These are phyloP conservation scores for Cryptococcus maquisensis DNA, from an alignment of 1,284 basidiomycete species.

Conservation along the genomic window DNA sequence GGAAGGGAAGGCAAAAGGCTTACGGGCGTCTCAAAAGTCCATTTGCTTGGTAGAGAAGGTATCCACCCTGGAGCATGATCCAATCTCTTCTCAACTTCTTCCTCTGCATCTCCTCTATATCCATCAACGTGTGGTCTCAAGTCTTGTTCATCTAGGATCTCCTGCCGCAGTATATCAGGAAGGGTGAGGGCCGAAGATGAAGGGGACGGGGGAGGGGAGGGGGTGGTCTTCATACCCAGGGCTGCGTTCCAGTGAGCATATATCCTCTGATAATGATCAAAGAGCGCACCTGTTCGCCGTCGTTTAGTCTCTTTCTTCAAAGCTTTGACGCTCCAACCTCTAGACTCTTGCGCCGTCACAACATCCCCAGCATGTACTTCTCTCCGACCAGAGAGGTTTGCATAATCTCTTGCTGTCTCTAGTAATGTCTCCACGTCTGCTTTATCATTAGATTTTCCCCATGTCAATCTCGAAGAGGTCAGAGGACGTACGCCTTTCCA, in stretches of 20 bases:
- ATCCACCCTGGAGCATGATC: slow-evolving; percentile 34
- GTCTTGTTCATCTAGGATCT: slow-evolving; percentile 4
- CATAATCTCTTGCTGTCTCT: slow-evolving; percentile 27
- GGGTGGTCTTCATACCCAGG: neutral
- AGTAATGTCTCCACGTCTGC: slow-evolving; percentile 34
- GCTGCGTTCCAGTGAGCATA: neutral
- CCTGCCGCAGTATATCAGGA: neutral
- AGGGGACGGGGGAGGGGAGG: slow-evolving; percentile 9
- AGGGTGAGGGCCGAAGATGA: slow-evolving; percentile 5
- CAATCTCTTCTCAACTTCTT: slow-evolving; percentile 6
- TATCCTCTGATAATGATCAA: neutral
- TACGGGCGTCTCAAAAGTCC: slow-evolving; percentile 27
- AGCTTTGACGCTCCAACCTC: slow-evolving; percentile 13
- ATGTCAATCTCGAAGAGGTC: neutral
- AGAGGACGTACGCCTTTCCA: slow-evolving; percentile 36
- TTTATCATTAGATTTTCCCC: neutral
- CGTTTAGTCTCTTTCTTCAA: slow-evolving; percentile 29
- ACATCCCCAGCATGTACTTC: slow-evolving; percentile 29
- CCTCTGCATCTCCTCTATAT: neutral
- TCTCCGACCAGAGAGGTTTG: slow-evolving; percentile 22
- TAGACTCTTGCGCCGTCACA: slow-evolving; percentile 25
- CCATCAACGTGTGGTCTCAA: slow-evolving; percentile 4
- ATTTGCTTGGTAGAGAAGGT: slow-evolving; percentile 31
- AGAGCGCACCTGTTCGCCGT: slow-evolving; percentile 21
- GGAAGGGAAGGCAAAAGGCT: slow-evolving; percentile 9